Evolutionary conservation across 2,329 filamentous ascomycete genomes (phyloP).

Genomic region (Diplodia intermedia): DNA sequence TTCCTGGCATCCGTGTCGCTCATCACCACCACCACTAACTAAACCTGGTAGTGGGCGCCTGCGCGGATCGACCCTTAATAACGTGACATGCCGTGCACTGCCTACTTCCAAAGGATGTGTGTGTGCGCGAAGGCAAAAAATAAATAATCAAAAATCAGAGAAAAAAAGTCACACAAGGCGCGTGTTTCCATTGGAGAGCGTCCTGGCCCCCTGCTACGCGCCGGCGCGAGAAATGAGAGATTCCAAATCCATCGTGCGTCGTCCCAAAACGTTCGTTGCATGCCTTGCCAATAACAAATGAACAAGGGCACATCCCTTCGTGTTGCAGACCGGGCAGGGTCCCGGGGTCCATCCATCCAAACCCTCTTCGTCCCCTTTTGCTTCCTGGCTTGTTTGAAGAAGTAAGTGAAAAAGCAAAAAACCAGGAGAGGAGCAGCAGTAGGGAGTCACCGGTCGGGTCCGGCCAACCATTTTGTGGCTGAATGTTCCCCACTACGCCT

Average conservation of each 20-base stretch:
- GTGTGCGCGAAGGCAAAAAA: not conserved
- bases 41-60: not conserved
- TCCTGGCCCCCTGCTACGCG: constrained; percentile 5
- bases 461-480: constrained; percentile 5
- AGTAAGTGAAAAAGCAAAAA: not conserved
- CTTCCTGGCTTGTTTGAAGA: not conserved
- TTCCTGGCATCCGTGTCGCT: not conserved
- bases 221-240: constrained; percentile 26
- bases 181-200: not conserved
- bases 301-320: constrained; percentile 21
- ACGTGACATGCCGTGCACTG: not conserved
- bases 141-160: not conserved
- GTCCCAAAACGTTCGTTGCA: constrained; percentile 9
- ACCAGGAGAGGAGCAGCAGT: not conserved
- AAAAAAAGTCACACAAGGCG: not conserved
- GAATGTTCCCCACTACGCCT: constrained; percentile 6
- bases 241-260: constrained; percentile 24
- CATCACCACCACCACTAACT: not conserved
- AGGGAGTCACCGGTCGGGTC: constrained; percentile 4
- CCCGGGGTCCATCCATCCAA: not conserved
- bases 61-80: not conserved
- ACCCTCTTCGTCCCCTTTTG: constrained; percentile 15
- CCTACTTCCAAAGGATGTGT: not conserved
- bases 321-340: not conserved
- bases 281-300: constrained; percentile 22